Evolutionary conservation across 805 yeast genomes (phyloP), one percentile per base, ranked within the genome.

Genomic region (Wickerhamomyces chambardii): DNA sequence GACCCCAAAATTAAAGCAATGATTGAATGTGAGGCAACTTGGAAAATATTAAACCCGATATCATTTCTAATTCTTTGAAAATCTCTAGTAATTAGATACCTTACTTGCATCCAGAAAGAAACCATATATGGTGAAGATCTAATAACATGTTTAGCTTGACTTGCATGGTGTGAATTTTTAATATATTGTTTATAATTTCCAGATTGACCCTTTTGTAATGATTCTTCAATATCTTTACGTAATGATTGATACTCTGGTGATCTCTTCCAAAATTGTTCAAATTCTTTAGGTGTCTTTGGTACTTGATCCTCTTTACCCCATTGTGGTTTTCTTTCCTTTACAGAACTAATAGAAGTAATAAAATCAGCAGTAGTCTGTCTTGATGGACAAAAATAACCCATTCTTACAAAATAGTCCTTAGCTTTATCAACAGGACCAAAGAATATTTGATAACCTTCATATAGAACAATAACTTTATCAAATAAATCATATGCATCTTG

Each of bases 1-100:
- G 84, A 76, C 24, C 78, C 64, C 30, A 73, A 52, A 28, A 78
- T 55, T 37, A 78, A 56, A 22, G 76, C 74, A 75, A 76, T 74
- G 10, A 63, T 45, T 11, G 66, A 53, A 43, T 75, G 68, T 33
- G 73, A 65, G 30, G 17, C 66, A 51, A 29, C 63, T 52, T 40
- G 63, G 60, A 19, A 70, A 14, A 18, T 68, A 55, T 35, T 75
- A 55, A 17, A 75, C 55, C 27, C 74, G 61, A 44, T 18, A 50
- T 75, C 73, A 39, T 74, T 75, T 42, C 54, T 60, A 16, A 62
- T 56, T 59, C 80, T 66, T 57, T 64, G 62, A 32, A 58, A 44
- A 41, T 73, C 71, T 54, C 83, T 63, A 4, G 46, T 46, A 36
- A 66, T 48, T 37, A 74, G 44, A 41, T 65, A 62, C 37, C 54